These are phyloP conservation scores for Lindgomyces ingoldianus DNA, from an alignment of 495 filamentous ascomycete species.

Conservation along the genomic window DNA sequence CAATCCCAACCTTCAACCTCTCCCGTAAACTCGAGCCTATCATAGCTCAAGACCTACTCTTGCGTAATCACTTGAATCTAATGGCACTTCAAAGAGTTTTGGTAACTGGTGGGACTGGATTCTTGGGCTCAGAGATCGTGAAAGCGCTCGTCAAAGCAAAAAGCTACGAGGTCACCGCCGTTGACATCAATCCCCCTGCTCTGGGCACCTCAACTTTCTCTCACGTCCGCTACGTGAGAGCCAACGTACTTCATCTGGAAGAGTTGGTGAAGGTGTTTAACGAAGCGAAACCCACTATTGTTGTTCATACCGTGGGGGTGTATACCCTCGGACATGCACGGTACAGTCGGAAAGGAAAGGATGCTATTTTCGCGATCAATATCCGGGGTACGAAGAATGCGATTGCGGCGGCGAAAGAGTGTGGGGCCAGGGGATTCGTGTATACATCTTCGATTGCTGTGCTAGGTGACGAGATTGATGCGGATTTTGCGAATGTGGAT, in stretches of 20 bases:
- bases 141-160: conserved; percentile 34
- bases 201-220: conserved; percentile 11
- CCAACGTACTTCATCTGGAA: conserved; percentile 34
- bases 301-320: conserved; percentile 45
- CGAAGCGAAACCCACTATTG: conserved; percentile 36
- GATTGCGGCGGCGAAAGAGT: conserved; percentile 41
- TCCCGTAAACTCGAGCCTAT: background rate
- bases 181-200: conserved; percentile 41
- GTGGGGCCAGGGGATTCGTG: conserved; percentile 47
- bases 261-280: conserved; percentile 37
- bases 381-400: conserved; percentile 51
- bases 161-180: conserved; percentile 35
- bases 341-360: conserved; percentile 36
- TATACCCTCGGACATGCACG: conserved; percentile 33
- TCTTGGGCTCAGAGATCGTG: conserved; percentile 44
- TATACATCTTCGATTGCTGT: conserved; percentile 58
- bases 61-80: background rate
- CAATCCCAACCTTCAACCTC: background rate
- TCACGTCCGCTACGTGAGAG: conserved; percentile 36
- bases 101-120: conserved; percentile 47
- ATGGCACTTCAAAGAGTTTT: conserved; percentile 36
- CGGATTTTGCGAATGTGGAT: conserved; percentile 56
- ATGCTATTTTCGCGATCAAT: conserved; percentile 46
- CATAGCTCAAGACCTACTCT: background rate
- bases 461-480: conserved; percentile 56